Percentiles rank a stretch among this genome's conserved stretches.
Conservation (phyloP, 129 eudicot genomes). For the Saposhnikovia divaricata region DNA sequence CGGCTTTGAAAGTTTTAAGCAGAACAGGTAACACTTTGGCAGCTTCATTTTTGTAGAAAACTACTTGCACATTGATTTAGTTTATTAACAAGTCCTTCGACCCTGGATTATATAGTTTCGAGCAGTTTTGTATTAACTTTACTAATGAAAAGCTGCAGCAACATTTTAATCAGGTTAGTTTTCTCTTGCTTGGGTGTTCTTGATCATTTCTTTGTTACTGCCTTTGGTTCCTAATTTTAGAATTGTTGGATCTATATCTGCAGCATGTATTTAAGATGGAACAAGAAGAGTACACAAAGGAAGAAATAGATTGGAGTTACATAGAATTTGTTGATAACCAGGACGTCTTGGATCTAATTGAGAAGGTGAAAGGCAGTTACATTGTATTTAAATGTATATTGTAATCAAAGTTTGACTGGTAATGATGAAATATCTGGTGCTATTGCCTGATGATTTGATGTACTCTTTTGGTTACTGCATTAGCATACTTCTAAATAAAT, state of each 20-base stretch:
- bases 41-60: neutral
- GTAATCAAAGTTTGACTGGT: neutral
- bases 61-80: constrained; percentile 12
- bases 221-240: constrained; percentile 10
- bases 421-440: neutral
- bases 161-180: constrained; percentile 92
- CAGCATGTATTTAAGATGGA: constrained; percentile 99
- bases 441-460: neutral
- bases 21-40: constrained; percentile 53
- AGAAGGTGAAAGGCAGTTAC: constrained; percentile 50
- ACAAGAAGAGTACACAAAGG: constrained; percentile 99
- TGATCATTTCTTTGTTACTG: constrained; percentile 3
- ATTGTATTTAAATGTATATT: neutral
- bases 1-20: too few species aligned
- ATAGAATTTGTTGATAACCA: constrained; percentile 98
- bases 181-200: neutral
- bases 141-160: constrained; percentile 99
- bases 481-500: neutral
- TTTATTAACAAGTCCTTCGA: constrained; percentile 20
- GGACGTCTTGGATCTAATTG: constrained; percentile 93
- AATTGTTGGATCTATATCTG: constrained; percentile 20
- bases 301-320: constrained; percentile 93
- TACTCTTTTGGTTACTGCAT: neutral
- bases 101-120: constrained; percentile 50
- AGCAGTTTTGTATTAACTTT: constrained; percentile 98